These are phyloP conservation scores for Blastocystis hominis DNA, from an alignment of 352 stramenopile genomes.

Conservation along the genomic window DNA sequence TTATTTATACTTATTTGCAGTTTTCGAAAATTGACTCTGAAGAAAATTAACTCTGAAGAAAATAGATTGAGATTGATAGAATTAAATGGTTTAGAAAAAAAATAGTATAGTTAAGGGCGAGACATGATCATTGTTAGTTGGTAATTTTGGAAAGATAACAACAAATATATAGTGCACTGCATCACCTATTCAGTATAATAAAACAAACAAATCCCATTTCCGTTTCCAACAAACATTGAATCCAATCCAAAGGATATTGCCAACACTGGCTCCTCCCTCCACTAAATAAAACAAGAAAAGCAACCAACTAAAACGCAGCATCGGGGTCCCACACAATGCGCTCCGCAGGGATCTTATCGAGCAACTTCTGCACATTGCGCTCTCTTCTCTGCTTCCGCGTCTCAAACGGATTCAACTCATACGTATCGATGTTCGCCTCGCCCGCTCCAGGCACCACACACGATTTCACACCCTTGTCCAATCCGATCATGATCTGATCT, in stretches of 20 bases:
- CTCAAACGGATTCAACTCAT: slow-evolving; percentile 88
- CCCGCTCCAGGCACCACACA: slow-evolving; percentile 86
- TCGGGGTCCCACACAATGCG: slow-evolving; percentile 91
- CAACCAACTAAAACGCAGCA: slow-evolving; percentile 32
- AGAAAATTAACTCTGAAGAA: too few species aligned
- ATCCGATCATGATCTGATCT: slow-evolving; percentile 87
- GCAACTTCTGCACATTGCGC: slow-evolving; percentile 83
- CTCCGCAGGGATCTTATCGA: slow-evolving; percentile 91
- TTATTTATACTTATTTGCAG: too few species aligned
- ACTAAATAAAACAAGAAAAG: not conserved
- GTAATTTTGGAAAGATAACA: too few species aligned
- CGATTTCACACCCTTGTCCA: slow-evolving; percentile 65
- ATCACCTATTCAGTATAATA: too few species aligned
- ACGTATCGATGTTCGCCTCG: slow-evolving; percentile 93
- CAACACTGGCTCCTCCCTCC: not conserved
- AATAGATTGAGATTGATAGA: too few species aligned
- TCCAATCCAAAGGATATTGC: not conserved
- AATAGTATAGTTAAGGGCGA: too few species aligned
- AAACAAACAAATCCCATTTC: too few species aligned
- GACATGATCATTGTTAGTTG: too few species aligned
- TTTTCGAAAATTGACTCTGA: too few species aligned
- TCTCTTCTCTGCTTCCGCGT: slow-evolving; percentile 89
- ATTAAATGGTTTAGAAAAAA: too few species aligned
- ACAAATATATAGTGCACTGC: too few species aligned
- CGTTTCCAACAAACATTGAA: not conserved